Conservation (phyloP, 2,329 filamentous ascomycete species). For the Xylaria multiplex region DNA sequence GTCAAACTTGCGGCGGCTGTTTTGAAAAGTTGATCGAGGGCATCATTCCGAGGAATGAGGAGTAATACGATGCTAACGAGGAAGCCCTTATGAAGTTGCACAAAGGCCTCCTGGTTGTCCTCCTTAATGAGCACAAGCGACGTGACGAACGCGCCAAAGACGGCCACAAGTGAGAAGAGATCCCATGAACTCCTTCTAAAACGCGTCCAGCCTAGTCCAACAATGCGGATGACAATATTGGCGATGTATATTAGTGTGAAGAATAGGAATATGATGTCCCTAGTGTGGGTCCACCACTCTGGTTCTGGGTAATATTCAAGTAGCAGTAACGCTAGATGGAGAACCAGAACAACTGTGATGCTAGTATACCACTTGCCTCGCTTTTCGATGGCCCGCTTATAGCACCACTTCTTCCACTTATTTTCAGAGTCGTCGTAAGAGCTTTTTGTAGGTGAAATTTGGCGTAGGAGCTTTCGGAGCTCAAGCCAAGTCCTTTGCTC, state of each 20-base stretch:
- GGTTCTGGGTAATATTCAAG: conserved; percentile 86
- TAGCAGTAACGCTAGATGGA: conserved; percentile 85
- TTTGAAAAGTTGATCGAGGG: conserved; percentile 97
- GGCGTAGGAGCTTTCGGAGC: conserved; percentile 86
- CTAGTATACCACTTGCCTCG: conserved; percentile 89
- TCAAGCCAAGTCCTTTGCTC: conserved; percentile 98
- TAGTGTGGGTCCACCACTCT: conserved; percentile 72
- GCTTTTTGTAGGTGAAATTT: conserved; percentile 94
- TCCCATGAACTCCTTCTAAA: conserved; percentile 97
- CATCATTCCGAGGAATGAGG: conserved; percentile 94
- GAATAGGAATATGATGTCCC: conserved; percentile 80
- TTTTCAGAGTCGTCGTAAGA: conserved; percentile 81
- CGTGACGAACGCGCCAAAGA: conserved; percentile 83
- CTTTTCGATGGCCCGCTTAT: conserved; percentile 92
- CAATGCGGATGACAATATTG: conserved; percentile 84
- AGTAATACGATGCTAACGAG: conserved; percentile 89
- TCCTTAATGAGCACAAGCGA: conserved; percentile 78
- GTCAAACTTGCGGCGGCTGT: conserved; percentile 94
- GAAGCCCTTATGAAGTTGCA: conserved; percentile 91
- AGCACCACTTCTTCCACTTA: conserved; percentile 92
- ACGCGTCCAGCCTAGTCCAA: conserved; percentile 89
- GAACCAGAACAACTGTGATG: conserved; percentile 80
- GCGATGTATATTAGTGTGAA: conserved; percentile 84
- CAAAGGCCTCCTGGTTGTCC: conserved; percentile 68
- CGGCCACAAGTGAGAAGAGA: conserved; percentile 82